Conservation (phyloP, 148 eudicot species). For the Chenopodium suecicum region DNA sequence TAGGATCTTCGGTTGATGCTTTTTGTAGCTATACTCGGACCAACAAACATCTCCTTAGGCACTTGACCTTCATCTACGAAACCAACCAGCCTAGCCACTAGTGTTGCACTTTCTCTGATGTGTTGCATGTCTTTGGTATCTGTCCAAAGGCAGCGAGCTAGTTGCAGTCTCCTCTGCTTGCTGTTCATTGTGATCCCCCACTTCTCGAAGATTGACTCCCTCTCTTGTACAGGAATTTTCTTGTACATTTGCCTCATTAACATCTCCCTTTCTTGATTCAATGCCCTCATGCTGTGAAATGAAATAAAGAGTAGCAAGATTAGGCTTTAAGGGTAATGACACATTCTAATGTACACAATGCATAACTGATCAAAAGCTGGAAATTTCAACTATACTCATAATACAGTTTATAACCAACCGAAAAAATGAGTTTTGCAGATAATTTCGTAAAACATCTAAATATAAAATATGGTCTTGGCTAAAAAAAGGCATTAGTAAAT, state of each 20-base stretch:
- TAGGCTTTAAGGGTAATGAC: neutral
- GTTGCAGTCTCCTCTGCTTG: constrained; percentile 68
- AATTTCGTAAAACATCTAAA: too few species aligned
- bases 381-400: neutral
- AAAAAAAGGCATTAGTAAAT: too few species aligned
- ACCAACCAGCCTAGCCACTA: constrained; percentile 77
- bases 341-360: neutral
- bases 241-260: constrained; percentile 59
- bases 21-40: constrained; percentile 52
- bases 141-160: constrained; percentile 58
- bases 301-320: neutral
- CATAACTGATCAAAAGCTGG: neutral
- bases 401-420: neutral
- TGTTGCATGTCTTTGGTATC: constrained; percentile 65
- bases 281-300: constrained; percentile 49
- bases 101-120: constrained; percentile 63
- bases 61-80: constrained; percentile 51
- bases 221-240: constrained; percentile 56
- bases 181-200: constrained; percentile 76
- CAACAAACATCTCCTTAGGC: constrained; percentile 84
- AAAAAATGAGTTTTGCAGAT: neutral
- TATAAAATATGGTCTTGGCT: too few species aligned
- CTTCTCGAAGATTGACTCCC: constrained; percentile 57
- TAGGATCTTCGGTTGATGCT: constrained; percentile 44
- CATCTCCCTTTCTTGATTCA: constrained; percentile 75